Evolutionary conservation across 1,139 yeast genomes (phyloP), one percentile per base, ranked within the genome.

Genomic region (Scheffersomyces illinoinensis): DNA sequence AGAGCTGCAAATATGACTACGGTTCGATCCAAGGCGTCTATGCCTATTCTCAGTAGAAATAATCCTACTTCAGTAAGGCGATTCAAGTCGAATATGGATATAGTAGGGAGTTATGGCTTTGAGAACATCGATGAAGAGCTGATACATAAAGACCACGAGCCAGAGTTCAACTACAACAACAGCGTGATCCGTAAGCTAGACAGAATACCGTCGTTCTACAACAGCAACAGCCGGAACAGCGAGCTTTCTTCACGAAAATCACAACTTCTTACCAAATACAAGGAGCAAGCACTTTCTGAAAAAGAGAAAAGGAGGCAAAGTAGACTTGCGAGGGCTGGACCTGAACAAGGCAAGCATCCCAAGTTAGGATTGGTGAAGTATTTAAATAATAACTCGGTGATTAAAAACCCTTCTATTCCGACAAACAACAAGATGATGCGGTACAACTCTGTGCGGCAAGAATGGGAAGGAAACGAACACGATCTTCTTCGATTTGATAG

Each of bases 401-500:
- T 56, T 19, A 54, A 52, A n/a, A 60, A 57, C 55, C 61, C 61
- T 4, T 56, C 57, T 7, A 56, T 59, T 47, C 65, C 65, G 7
- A 56, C 58, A 47, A 58, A 59, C 43, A 62, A 59, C 50, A 62
- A 61, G 43, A 56, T 56, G 33, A 88, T 88, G 93, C 79, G 75
- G 55, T 87, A 79, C 64, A 86, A 88, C 64, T 81, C 87, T 4
- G 69, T 68, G 18, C 77, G 80, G 47, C 79, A 78, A 59, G 72
- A 74, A 51, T 88, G 93, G 93, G 92, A 88, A 68, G 93, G 93
- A 3, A 88, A 88, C 65, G 90, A 88, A 54, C 76, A 77, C 21
- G 91, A 86, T 52, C 72, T 85, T 56, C 71, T 81, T 57, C 58
- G 71, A 12, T 70, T 70, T 56, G 73, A 69, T 23, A 68, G 63